Conservation (phyloP, 2,329 filamentous ascomycete genomes). For the Scolecobasidium constrictum region DNA sequence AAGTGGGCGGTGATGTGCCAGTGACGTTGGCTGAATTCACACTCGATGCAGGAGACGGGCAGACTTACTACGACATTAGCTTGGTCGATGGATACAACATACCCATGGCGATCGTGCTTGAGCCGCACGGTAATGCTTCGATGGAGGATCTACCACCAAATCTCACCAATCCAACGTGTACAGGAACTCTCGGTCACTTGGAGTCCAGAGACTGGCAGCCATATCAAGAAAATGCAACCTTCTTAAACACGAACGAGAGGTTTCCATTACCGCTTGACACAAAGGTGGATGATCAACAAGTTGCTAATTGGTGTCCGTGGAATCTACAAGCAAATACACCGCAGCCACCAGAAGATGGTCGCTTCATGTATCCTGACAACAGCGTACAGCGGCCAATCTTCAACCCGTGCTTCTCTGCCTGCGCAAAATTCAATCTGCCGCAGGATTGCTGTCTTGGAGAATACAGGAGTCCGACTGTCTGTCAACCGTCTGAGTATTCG, state of each 20-base stretch:
- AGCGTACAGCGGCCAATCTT: conserved; percentile 59
- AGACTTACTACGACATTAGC: conserved; percentile 77
- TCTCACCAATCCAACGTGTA: conserved; percentile 65
- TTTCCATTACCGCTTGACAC: conserved; percentile 55
- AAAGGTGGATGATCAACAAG: conserved; percentile 42
- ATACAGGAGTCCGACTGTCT: conserved; percentile 52
- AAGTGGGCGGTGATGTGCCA: conserved; percentile 58
- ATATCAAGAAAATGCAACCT: conserved; percentile 32
- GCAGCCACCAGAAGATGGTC: conserved; percentile 57
- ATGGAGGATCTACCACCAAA: conserved; percentile 59
- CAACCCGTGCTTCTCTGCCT: conserved; percentile 68
- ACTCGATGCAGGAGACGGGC: conserved; percentile 53
- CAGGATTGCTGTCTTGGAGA: conserved; percentile 66
- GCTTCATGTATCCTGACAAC: conserved; percentile 74
- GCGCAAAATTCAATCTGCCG: conserved; percentile 54
- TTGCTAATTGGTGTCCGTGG: conserved; percentile 71
- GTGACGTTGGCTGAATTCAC: conserved; percentile 75
- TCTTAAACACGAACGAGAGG: conserved; percentile 51
- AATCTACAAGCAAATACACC: conserved; percentile 60
- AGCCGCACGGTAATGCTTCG: conserved; percentile 44
- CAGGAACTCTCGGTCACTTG: conserved; percentile 56
- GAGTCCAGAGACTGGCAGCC: conserved; percentile 32
- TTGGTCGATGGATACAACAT: conserved; percentile 80
- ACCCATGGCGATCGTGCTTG: conserved; percentile 48
- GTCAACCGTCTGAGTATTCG: conserved; percentile 58